Conservation (phyloP, 2,329 filamentous ascomycete species). For the Talaromyces rugulosus region DNA sequence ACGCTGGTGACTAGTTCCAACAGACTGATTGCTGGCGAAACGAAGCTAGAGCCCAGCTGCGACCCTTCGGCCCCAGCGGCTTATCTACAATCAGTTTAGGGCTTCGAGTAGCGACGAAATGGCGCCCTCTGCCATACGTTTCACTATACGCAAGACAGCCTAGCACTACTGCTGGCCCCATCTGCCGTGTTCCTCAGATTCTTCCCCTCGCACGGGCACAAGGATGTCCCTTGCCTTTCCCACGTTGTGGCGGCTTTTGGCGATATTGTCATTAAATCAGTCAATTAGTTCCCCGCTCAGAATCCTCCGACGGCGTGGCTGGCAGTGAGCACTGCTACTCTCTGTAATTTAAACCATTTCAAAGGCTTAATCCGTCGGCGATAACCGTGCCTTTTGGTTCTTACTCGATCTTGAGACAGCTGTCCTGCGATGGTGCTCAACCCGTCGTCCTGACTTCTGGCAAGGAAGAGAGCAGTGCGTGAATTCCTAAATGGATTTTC, state of each 20-base stretch:
- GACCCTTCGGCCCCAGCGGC: neutral
- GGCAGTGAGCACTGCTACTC: neutral
- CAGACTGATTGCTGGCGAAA: neutral
- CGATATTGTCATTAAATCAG: neutral
- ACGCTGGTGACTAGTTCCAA: neutral
- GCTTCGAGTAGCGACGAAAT: neutral
- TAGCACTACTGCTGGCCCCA: neutral
- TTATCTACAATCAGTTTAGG: neutral
- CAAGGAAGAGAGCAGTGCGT: neutral
- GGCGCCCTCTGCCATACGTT: neutral
- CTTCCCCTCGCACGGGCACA: neutral
- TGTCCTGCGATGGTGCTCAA: neutral
- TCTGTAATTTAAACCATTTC: neutral
- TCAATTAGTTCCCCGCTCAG: neutral
- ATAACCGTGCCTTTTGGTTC: neutral
- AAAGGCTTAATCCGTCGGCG: neutral
- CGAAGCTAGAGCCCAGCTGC: neutral
- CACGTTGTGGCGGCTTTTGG: neutral
- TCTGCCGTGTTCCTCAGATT: neutral
- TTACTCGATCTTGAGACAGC: neutral
- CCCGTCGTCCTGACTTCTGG: neutral
- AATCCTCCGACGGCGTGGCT: neutral
- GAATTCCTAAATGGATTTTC: slow-evolving; percentile 5
- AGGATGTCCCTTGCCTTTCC: neutral
- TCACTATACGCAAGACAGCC: neutral